phyloP scores from a whole-genome alignment of 2,329 filamentous ascomycete genomes.

The Hymenoscyphus salicellus region DNA sequence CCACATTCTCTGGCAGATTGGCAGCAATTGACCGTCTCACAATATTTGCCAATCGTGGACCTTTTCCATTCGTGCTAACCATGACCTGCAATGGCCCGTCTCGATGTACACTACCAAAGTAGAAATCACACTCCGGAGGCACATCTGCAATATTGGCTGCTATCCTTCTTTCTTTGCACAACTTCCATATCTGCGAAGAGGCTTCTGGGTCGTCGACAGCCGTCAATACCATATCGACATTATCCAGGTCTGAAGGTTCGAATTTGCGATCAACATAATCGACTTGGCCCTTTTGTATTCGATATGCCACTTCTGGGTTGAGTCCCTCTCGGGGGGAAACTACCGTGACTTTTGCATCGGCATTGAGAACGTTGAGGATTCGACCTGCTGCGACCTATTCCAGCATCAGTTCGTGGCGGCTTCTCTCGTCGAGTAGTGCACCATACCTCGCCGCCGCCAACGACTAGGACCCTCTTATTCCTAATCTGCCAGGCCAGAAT shows the following conservation, averaged over 20 bases:
- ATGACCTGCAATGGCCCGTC: conserved; percentile 96
- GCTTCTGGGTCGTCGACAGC: conserved; percentile 91
- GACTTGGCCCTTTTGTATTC: conserved; percentile 72
- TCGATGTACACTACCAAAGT: conserved; percentile 93
- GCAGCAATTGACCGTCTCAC: conserved; percentile 79
- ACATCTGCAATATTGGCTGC: conserved; percentile 97
- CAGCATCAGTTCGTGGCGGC: conserved; percentile 26
- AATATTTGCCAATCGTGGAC: conserved; percentile 83
- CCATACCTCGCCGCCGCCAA: conserved; percentile 87
- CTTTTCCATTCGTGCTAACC: conserved; percentile 98
- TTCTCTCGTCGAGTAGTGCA: neutral
- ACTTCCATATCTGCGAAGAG: conserved; percentile 87
- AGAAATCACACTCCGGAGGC: conserved; percentile 95
- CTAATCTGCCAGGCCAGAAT: conserved; percentile 95
- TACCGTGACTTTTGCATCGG: conserved; percentile 85
- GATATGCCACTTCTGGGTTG: conserved; percentile 83
- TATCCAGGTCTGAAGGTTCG: conserved; percentile 81
- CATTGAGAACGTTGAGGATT: conserved; percentile 90
- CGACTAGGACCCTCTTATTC: conserved; percentile 83
- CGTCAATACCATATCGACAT: conserved; percentile 83
- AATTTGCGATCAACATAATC: conserved; percentile 80
- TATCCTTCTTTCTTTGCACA: conserved; percentile 81
- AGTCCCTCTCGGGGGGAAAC: conserved; percentile 77
- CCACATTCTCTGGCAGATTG: conserved; percentile 72
- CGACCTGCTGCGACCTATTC: conserved; percentile 87